phyloP scores from a whole-genome alignment of 2,329 filamentous ascomycete genomes.

The Fusarium duplospermum region DNA sequence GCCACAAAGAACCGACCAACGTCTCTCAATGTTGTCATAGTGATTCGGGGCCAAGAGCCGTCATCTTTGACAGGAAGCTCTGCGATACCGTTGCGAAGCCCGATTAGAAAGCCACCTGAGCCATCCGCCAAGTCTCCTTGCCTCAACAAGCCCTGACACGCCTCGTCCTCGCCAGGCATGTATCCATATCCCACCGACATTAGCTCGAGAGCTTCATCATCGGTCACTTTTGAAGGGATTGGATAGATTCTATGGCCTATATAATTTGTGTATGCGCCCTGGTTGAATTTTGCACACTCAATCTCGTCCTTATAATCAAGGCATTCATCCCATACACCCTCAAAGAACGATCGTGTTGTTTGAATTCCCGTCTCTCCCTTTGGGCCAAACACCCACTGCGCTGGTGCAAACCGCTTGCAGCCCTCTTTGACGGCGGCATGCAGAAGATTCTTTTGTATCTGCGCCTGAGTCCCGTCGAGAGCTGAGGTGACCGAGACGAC shows the following conservation, averaged over 20 bases:
- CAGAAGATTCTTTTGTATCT: neutral
- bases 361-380: neutral
- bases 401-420: neutral
- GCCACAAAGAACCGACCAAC: neutral
- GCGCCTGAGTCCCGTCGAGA: neutral
- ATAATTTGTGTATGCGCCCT: neutral
- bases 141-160: neutral
- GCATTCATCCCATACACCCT: neutral
- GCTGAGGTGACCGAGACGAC: neutral
- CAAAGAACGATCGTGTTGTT: neutral
- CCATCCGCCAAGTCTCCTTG: neutral
- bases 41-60: neutral
- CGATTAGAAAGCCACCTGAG: neutral
- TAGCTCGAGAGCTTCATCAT: neutral
- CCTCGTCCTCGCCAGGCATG: neutral
- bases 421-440: neutral
- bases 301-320: neutral
- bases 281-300: neutral
- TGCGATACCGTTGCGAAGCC: neutral
- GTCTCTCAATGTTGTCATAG: neutral
- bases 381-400: neutral
- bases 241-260: neutral
- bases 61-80: neutral
- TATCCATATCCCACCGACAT: neutral
- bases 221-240: neutral